Conservation (phyloP, 2,329 filamentous ascomycete species). For the Ceratocystis cacaofunesta region DNA sequence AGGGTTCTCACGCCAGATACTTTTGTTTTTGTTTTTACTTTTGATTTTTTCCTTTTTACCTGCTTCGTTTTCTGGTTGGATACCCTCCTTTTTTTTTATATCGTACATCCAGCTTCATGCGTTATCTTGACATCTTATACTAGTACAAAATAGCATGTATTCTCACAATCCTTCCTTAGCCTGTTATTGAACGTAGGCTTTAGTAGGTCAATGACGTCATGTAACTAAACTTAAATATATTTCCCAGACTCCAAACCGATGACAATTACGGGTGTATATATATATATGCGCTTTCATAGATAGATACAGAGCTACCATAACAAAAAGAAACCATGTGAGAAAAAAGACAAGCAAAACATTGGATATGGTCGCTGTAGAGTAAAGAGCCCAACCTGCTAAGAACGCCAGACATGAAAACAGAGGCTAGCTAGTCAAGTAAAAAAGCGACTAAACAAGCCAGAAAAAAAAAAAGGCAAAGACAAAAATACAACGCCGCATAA, state of each 20-base stretch:
- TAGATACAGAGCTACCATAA: background rate
- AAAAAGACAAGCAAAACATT: background rate
- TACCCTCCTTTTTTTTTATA: conserved; percentile 4
- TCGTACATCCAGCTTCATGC: background rate
- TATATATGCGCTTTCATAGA: background rate
- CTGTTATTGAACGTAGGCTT: background rate
- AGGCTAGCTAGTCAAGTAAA: background rate
- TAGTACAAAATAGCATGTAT: background rate
- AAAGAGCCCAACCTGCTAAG: background rate
- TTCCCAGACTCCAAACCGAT: background rate
- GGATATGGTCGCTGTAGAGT: background rate
- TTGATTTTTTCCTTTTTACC: conserved; percentile 10
- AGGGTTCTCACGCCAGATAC: background rate
- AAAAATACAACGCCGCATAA: background rate
- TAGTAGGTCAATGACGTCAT: background rate
- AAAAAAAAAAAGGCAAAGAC: background rate
- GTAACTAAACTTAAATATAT: background rate
- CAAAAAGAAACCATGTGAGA: background rate
- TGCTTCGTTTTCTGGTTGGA: conserved; percentile 10
- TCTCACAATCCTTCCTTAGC: background rate
- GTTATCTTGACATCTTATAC: background rate
- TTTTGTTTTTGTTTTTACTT: conserved; percentile 1
- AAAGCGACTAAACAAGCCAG: background rate
- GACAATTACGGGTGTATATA: background rate
- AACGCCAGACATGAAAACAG: background rate